Base-by-base conservation (phyloP, 2,329 filamentous ascomycete species). In the Helotiales sp. region DNA sequence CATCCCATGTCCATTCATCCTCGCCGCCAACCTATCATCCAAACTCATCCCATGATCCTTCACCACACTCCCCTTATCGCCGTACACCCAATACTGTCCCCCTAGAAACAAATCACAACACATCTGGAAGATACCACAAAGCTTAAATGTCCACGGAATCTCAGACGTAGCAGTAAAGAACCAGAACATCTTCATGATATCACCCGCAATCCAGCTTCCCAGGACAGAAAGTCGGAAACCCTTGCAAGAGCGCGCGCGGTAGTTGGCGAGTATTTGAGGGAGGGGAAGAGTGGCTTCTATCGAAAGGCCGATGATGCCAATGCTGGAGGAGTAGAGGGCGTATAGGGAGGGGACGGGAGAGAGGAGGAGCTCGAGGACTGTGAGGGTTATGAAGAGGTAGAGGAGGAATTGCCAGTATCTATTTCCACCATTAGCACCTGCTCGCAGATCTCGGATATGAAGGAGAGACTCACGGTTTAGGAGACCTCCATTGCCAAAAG, bases 101-200 rank as follows among this genome's bases (percentile, higher is more conserved):
- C 89, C 90, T 46, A 95, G 78, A 62, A 89, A 86, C 49, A 79
- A 75, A 75, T 96, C 90, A 74, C 91, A 93, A 22, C 76, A 77
- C 19, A 89, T 88, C 77, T 95, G 90, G 74, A 95, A 92, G 55
- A 91, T 79, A 63, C 89, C 91, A 70, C 90, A 93, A 19, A 91
- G 74, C 77, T 93, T 93, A 74, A 95, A 96, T 1, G 88, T 85
- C 81, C 82, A 81, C 0, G 90, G 90, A 30, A 95, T 90, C 67
- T 81, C 78, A 3, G 83, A 83, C 1, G 80, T 83, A 1, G 87
- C 83, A 1, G 86, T 89, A 60, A 93, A 88, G 76, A 93, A 95
- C 85, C 85, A 88, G 68, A 91, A 89, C 81, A 93, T 89, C 80
- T 96, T 96, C 86, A 95, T 91, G 8, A 83, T 79, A 73, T 96